A percentile compares a stretch with the other conserved stretches of the same genome.
These are phyloP conservation scores for Amphirosellinia nigrospora DNA, from an alignment of 495 filamentous ascomycete genomes.

Conservation along the genomic window DNA sequence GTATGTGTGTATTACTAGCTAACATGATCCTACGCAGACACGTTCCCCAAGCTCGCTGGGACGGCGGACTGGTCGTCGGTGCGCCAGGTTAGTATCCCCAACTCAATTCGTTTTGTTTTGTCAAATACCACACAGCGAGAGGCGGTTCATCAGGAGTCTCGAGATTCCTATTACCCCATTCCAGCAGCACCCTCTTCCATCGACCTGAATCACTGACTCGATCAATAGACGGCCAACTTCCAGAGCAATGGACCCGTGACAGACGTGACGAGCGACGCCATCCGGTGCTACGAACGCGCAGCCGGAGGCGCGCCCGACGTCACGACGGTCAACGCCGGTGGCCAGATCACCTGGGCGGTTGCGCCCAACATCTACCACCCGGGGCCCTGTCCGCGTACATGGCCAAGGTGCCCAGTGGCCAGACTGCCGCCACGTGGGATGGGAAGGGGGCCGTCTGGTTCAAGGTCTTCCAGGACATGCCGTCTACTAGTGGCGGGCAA, in stretches of 20 bases:
- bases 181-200: too few relatives aligned
- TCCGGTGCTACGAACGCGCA: constrained; percentile 58
- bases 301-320: constrained; percentile 47
- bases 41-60: constrained; percentile 41
- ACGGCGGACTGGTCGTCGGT: constrained; percentile 57
- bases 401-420: constrained; percentile 56
- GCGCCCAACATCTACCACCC: constrained; percentile 55
- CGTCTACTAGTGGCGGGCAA: constrained; percentile 38
- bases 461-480: constrained; percentile 59
- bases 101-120: neutral
- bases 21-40: constrained; percentile 29
- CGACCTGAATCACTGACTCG: neutral
- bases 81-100: constrained; percentile 37
- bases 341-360: constrained; percentile 51
- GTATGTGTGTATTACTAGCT: constrained; percentile 2
- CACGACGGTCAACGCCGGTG: constrained; percentile 53
- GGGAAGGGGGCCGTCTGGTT: constrained; percentile 58
- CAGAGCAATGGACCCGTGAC: constrained; percentile 60
- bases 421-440: constrained; percentile 53
- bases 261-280: constrained; percentile 52
- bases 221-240: constrained; percentile 49
- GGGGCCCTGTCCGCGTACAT: constrained; percentile 61
- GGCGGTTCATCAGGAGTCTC: too few relatives aligned
- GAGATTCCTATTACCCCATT: too few relatives aligned
- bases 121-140: too few relatives aligned